Evolutionary conservation across 2,329 filamentous ascomycete genomes (phyloP).

Genomic region (Pseudogymnoascus sp.): DNA sequence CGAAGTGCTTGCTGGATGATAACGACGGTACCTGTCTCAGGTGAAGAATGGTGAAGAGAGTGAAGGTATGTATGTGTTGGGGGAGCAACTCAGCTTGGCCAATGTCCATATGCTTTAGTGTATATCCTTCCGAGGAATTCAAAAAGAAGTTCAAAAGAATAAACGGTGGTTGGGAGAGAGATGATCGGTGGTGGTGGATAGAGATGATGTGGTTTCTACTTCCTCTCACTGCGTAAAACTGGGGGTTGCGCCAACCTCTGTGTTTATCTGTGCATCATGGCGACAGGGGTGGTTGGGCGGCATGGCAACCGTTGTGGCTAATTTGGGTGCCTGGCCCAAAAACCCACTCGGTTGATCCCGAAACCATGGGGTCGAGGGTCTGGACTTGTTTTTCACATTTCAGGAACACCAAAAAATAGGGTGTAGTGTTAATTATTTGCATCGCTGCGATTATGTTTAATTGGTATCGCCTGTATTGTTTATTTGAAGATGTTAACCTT

Average conservation of each 20-base stretch:
- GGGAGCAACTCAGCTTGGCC: constrained; percentile 7
- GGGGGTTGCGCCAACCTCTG: constrained; percentile 3
- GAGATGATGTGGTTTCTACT: constrained; percentile 4
- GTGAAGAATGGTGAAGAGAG: not conserved
- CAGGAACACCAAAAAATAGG: not conserved
- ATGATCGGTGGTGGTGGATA: not conserved
- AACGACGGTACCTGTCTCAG: constrained; percentile 5
- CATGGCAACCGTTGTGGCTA: constrained; percentile 7
- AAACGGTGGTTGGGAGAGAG: constrained; percentile 7
- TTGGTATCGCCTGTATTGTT: not conserved
- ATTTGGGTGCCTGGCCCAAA: not conserved
- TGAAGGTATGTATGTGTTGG: not conserved
- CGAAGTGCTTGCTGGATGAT: constrained; percentile 5
- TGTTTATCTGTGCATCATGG: constrained; percentile 9
- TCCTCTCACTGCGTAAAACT: constrained; percentile 7
- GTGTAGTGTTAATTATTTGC: not conserved
- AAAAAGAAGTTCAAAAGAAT: constrained; percentile 3
- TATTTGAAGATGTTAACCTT: not conserved
- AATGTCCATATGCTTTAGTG: constrained; percentile 7
- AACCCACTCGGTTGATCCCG: constrained; percentile 1
- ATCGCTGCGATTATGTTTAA: not conserved
- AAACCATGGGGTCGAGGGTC: constrained; percentile 1
- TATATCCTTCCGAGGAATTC: constrained; percentile 6
- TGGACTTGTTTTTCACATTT: not conserved
- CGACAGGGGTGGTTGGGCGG: constrained; percentile 6